These are phyloP conservation scores for Mucor plumbeus DNA, from an alignment of 371 early-diverging fungal species.

Conservation along the genomic window DNA sequence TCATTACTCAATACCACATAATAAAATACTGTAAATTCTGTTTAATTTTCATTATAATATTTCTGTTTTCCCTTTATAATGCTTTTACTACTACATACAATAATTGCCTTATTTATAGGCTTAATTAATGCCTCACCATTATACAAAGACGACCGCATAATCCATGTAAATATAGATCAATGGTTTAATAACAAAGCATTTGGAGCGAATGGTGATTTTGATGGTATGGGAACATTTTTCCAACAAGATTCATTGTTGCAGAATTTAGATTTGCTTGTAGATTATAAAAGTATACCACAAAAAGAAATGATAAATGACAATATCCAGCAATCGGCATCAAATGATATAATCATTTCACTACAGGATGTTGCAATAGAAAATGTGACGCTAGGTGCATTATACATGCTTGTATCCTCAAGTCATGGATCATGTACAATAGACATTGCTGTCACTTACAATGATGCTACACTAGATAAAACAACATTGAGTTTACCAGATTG, in stretches of 20 bases:
- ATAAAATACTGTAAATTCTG: too few relatives aligned
- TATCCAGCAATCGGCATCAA: constrained; percentile 14
- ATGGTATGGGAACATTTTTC: constrained; percentile 22
- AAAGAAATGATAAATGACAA: background rate
- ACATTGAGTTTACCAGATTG: constrained; percentile 29
- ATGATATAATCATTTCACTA: constrained; percentile 12
- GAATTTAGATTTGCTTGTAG: background rate
- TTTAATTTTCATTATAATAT: too few relatives aligned
- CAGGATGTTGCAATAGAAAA: constrained; percentile 20
- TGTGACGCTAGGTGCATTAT: constrained; percentile 19
- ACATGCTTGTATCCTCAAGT: constrained; percentile 27
- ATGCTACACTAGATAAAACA: constrained; percentile 14
- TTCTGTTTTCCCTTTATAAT: too few relatives aligned
- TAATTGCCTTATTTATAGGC: background rate
- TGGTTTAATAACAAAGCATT: constrained; percentile 16
- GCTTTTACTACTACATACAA: too few relatives aligned
- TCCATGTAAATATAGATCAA: background rate
- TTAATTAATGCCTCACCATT: background rate
- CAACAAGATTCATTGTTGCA: background rate
- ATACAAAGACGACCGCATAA: background rate
- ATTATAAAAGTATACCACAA: constrained; percentile 9
- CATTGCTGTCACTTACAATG: constrained; percentile 15
- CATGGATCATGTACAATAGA: constrained; percentile 22
- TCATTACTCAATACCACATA: too few relatives aligned
- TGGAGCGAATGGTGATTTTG: constrained; percentile 26